Conservation (phyloP, 768 basidiomycete species). For the Termitomyces sp. region DNA sequence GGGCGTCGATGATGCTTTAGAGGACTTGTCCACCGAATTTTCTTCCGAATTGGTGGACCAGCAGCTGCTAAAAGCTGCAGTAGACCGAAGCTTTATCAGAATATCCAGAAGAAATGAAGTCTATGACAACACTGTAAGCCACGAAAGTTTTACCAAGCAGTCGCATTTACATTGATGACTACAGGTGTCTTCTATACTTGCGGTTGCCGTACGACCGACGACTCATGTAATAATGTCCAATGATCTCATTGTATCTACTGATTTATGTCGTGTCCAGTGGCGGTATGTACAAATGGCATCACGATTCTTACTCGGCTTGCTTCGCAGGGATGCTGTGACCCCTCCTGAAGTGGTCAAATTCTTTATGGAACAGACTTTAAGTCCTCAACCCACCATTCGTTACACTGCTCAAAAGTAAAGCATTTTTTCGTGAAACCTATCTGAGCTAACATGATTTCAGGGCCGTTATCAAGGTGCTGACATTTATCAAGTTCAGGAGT, state of each 20-base stretch:
- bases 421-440: neutral
- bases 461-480: constrained; percentile 60
- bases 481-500: constrained; percentile 71
- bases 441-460: constrained; percentile 26
- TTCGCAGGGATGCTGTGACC: constrained; percentile 57
- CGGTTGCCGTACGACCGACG: constrained; percentile 50
- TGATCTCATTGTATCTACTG: constrained; percentile 9
- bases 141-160: constrained; percentile 1
- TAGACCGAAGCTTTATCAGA: constrained; percentile 36
- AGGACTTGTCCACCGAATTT: constrained; percentile 47
- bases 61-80: constrained; percentile 36
- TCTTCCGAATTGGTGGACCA: constrained; percentile 35
- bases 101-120: constrained; percentile 37
- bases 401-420: constrained; percentile 56
- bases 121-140: constrained; percentile 45
- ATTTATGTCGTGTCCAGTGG: constrained; percentile 46
- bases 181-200: constrained; percentile 57
- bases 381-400: constrained; percentile 67
- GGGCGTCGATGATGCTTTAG: constrained; percentile 41
- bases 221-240: constrained; percentile 59
- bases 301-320: constrained; percentile 52
- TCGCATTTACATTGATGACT: constrained; percentile 6
- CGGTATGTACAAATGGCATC: constrained; percentile 72
- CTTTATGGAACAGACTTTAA: constrained; percentile 60
- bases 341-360: constrained; percentile 52